phyloP scores from a whole-genome alignment of 2,329 filamentous ascomycete genomes.

The Exophiala spinifera region DNA sequence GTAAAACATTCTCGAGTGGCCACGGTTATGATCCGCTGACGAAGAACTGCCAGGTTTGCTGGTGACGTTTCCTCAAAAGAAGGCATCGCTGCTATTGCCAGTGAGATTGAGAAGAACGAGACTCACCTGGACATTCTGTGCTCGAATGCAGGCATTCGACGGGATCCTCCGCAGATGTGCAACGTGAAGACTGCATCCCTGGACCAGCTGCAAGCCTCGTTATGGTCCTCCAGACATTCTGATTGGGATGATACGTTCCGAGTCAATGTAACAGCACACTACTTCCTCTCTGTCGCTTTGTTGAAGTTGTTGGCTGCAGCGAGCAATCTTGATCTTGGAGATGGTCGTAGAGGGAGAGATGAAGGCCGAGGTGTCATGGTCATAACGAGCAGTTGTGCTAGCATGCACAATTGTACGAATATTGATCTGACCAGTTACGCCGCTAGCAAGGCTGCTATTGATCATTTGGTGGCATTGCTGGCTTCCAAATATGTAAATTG shows the following conservation, averaged over 20 bases:
- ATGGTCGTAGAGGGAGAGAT: constrained; percentile 34
- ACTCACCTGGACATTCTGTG: constrained; percentile 48
- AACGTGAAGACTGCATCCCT: constrained; percentile 45
- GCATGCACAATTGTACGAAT: constrained; percentile 53
- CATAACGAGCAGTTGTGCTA: constrained; percentile 52
- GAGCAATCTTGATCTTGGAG: constrained; percentile 30
- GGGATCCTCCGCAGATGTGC: constrained; percentile 45
- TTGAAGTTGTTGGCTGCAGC: constrained; percentile 45
- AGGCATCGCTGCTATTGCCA: constrained; percentile 37
- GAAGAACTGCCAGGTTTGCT: constrained; percentile 23
- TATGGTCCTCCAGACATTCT: constrained; percentile 45
- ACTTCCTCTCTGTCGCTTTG: constrained; percentile 49
- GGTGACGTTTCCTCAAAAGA: constrained; percentile 44
- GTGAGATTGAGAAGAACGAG: constrained; percentile 36
- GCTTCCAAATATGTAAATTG: constrained; percentile 46
- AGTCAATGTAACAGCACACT: constrained; percentile 51
- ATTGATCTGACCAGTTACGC: constrained; percentile 54
- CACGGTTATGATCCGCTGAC: not conserved
- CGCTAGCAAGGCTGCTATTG: constrained; percentile 51
- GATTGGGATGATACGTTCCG: constrained; percentile 49
- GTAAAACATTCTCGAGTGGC: constrained; percentile 28
- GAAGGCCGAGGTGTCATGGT: constrained; percentile 48
- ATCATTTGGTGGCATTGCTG: constrained; percentile 50
- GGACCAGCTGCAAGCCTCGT: constrained; percentile 44
- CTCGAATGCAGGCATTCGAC: constrained; percentile 50